Conservation (phyloP, 371 early-diverging fungal genomes). For the Pancytospora epiphaga region DNA sequence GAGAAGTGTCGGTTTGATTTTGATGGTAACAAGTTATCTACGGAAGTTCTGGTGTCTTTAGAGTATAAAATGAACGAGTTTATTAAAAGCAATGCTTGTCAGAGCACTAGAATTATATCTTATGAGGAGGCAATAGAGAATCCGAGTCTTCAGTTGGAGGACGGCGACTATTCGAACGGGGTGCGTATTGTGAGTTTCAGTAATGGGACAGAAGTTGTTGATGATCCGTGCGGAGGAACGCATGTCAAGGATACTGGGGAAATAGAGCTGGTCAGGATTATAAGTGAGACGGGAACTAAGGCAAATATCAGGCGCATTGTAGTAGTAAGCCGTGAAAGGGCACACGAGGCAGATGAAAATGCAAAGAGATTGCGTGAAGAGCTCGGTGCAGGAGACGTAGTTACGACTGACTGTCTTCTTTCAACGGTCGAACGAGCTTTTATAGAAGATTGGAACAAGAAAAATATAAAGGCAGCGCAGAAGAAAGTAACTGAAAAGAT, state of each 20-base stretch:
- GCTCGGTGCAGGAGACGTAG: slow-evolving; percentile 21
- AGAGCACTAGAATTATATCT: slow-evolving; percentile 79
- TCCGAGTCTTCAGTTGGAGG: slow-evolving; percentile 74
- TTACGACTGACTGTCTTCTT: slow-evolving; percentile 25
- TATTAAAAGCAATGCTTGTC: slow-evolving; percentile 67
- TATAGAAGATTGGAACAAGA: slow-evolving; percentile 26
- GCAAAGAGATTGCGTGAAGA: slow-evolving; percentile 21
- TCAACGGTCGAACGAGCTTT: slow-evolving; percentile 20
- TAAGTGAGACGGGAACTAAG: slow-evolving; percentile 83
- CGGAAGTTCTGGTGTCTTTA: slow-evolving; percentile 69
- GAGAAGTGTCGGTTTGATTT: slow-evolving; percentile 95
- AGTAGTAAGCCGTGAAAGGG: slow-evolving; percentile 73
- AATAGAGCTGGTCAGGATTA: slow-evolving; percentile 73
- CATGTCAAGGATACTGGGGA: slow-evolving; percentile 82
- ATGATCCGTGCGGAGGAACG: slow-evolving; percentile 98
- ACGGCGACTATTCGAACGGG: slow-evolving; percentile 70
- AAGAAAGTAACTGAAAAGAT: background rate
- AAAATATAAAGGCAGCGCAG: slow-evolving; percentile 26
- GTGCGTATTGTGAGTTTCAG: slow-evolving; percentile 65
- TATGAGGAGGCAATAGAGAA: slow-evolving; percentile 82
- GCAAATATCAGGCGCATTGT: slow-evolving; percentile 90
- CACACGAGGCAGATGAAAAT: slow-evolving; percentile 42
- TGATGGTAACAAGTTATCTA: slow-evolving; percentile 67
- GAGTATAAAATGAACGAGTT: slow-evolving; percentile 72
- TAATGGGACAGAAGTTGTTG: slow-evolving; percentile 69